A percentile compares a stretch with the other conserved stretches of the same genome.
Conservation (phyloP, 176 grass and related monocot genomes). For the Carex kokanica region DNA sequence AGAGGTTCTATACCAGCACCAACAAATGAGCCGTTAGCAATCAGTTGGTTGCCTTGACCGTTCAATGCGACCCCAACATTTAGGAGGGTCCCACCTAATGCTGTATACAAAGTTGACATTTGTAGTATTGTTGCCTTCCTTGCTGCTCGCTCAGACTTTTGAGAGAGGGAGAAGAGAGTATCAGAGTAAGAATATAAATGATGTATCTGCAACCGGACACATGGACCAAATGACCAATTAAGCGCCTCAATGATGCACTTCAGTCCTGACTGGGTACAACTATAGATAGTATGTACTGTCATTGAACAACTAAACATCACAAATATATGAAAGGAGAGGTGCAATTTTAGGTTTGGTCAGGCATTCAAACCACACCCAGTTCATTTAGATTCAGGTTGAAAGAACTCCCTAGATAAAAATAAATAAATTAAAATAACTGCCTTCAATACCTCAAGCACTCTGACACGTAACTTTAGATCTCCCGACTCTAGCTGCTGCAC, state of each 20-base stretch:
- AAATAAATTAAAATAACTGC: background rate
- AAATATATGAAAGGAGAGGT: background rate
- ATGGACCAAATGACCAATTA: background rate
- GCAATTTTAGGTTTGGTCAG: background rate
- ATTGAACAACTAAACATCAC: background rate
- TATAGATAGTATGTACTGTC: background rate
- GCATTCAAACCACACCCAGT: background rate
- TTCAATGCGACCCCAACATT: constrained; percentile 75
- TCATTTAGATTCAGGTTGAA: constrained; percentile 1
- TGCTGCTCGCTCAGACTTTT: constrained; percentile 72
- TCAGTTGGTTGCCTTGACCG: constrained; percentile 64
- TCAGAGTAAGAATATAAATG: background rate
- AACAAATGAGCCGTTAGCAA: constrained; percentile 67
- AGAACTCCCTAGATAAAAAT: background rate
- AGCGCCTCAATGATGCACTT: background rate
- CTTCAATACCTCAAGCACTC: constrained; percentile 85
- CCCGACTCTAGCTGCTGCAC: constrained; percentile 88
- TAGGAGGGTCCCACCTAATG: constrained; percentile 73
- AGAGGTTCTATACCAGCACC: constrained; percentile 49
- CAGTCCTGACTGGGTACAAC: background rate
- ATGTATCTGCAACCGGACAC: background rate
- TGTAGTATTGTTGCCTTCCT: constrained; percentile 77
- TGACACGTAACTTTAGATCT: constrained; percentile 87
- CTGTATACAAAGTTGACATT: constrained; percentile 83
- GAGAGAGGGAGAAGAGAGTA: background rate